phyloP scores from a whole-genome alignment of 495 filamentous ascomycete species.

The Daldinia concentrica region DNA sequence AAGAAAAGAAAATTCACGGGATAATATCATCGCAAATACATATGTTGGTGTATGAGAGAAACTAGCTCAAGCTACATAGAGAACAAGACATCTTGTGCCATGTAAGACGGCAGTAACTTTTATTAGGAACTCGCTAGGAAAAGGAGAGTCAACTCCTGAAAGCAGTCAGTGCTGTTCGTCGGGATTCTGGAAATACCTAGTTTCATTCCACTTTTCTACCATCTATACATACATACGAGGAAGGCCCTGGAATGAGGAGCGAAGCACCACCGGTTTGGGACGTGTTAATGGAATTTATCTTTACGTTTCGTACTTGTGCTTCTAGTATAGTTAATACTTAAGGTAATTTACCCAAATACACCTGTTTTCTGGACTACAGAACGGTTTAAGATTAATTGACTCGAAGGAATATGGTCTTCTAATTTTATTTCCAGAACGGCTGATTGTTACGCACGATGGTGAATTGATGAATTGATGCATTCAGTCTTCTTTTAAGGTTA shows the following conservation, averaged over 20 bases:
- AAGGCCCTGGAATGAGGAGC: no score
- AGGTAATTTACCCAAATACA: background rate
- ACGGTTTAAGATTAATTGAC: background rate
- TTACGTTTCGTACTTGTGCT: no score
- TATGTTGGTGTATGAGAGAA: background rate
- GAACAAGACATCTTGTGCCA: background rate
- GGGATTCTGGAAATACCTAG: background rate
- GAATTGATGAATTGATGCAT: background rate
- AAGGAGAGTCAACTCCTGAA: background rate
- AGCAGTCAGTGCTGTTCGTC: background rate
- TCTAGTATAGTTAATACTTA: no score
- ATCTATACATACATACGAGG: background rate
- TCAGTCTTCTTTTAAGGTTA: slow-evolving; percentile 6
- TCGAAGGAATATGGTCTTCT: background rate
- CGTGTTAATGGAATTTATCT: background rate
- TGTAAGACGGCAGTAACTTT: background rate
- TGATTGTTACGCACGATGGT: background rate
- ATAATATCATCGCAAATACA: background rate
- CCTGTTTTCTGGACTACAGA: background rate
- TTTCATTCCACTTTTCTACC: background rate
- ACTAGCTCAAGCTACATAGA: background rate
- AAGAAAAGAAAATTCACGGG: background rate
- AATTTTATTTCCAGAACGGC: background rate
- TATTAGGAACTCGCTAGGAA: background rate
- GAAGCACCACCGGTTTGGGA: background rate